Evolutionary conservation across 2,329 filamentous ascomycete species (phyloP).

Genomic region (Alternaria postmessia): DNA sequence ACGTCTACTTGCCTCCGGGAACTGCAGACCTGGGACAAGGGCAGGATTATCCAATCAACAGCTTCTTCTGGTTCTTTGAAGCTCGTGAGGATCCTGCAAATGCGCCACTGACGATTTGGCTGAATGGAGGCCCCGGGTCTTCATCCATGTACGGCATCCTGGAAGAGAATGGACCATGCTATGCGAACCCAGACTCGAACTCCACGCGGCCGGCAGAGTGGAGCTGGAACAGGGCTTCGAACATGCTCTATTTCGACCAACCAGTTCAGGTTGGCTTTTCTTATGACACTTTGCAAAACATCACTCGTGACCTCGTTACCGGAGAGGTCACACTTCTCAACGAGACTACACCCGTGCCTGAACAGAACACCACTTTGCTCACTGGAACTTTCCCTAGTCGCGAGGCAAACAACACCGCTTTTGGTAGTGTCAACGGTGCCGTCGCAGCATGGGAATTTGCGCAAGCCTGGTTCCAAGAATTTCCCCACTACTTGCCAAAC

Average conservation of each 20-base stretch:
- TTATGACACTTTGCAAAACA: constrained; percentile 48
- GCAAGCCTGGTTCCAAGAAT: constrained; percentile 33
- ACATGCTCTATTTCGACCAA: constrained; percentile 70
- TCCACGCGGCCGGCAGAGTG: constrained; percentile 18
- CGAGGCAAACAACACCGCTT: constrained; percentile 26
- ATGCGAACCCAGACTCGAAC: constrained; percentile 41
- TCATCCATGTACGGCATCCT: constrained; percentile 59
- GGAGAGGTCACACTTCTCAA: constrained; percentile 23
- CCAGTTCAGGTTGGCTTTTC: constrained; percentile 66
- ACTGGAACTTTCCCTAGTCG: constrained; percentile 28
- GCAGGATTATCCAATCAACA: constrained; percentile 32
- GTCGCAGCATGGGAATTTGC: constrained; percentile 31
- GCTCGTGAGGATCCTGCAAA: constrained; percentile 58
- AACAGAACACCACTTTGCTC: constrained; percentile 28
- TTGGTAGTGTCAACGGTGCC: constrained; percentile 28
- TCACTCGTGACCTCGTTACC: constrained; percentile 27
- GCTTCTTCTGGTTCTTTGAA: constrained; percentile 60
- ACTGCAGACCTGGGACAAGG: constrained; percentile 29
- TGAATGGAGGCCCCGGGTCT: constrained; percentile 45
- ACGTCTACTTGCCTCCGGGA: constrained; percentile 47
- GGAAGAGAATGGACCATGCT: constrained; percentile 59
- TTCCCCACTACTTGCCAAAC: constrained; percentile 30
- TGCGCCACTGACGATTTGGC: constrained; percentile 65
- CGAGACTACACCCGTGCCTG: constrained; percentile 19
- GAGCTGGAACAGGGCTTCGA: constrained; percentile 38